Percentiles rank a stretch among this genome's conserved stretches.
phyloP scores from a whole-genome alignment of 352 stramenopile species.

The Globisporangium irregulare region DNA sequence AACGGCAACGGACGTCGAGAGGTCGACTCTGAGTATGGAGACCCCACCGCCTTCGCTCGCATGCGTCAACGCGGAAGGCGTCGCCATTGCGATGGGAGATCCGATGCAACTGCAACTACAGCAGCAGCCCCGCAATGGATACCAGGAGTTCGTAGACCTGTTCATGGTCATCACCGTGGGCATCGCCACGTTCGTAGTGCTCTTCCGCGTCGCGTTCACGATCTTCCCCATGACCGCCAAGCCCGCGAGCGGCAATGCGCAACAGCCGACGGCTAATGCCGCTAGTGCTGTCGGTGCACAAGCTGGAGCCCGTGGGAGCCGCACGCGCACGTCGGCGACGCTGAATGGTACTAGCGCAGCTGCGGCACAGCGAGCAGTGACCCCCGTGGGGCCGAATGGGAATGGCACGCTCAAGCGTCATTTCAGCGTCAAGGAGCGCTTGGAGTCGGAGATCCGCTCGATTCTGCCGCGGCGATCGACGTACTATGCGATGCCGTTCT shows the following conservation, averaged over 20 bases:
- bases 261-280: neutral
- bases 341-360: neutral
- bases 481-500: constrained; percentile 81
- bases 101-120: neutral
- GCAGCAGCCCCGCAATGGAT: constrained; percentile 11
- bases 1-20: neutral
- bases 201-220: constrained; percentile 63
- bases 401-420: constrained; percentile 24
- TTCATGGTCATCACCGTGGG: constrained; percentile 67
- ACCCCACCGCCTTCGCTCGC: neutral
- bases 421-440: constrained; percentile 52
- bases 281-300: neutral
- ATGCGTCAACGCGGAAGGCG: neutral
- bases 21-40: neutral
- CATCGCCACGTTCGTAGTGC: constrained; percentile 57
- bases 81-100: neutral
- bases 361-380: neutral
- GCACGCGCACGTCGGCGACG: neutral
- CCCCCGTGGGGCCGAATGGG: constrained; percentile 4
- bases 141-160: constrained; percentile 50
- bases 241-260: neutral
- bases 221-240: constrained; percentile 29
- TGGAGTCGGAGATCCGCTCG: constrained; percentile 58
- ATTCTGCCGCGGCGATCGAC: constrained; percentile 56
- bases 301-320: constrained; percentile 1